Evolutionary conservation across 1,284 basidiomycete species (phyloP).

Genomic region (Puccinia novopanici): DNA sequence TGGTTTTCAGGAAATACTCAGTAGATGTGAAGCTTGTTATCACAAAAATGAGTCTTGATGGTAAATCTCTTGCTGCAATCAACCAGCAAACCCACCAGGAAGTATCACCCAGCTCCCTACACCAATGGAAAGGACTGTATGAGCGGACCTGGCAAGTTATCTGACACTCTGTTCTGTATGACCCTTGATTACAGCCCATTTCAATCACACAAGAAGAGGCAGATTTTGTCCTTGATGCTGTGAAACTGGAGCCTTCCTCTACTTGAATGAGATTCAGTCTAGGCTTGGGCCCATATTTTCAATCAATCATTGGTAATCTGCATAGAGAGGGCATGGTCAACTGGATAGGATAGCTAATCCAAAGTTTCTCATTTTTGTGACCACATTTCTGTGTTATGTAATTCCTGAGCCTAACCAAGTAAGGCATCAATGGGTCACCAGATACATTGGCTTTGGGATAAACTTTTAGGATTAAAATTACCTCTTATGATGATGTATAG

Average conservation of each 20-base stretch:
- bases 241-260: background rate
- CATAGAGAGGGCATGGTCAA: background rate
- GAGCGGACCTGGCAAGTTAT: background rate
- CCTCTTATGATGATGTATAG: background rate
- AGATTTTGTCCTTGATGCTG: background rate
- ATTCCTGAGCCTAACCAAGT: background rate
- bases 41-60: background rate
- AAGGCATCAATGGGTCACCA: background rate
- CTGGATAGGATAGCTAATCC: background rate
- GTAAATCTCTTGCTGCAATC: background rate
- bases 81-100: background rate
- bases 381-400: background rate
- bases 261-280: conserved; percentile 1
- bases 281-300: too few species aligned
- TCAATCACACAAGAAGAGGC: background rate
- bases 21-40: background rate
- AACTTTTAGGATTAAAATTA: background rate
- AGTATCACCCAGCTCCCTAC: background rate
- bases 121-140: background rate
- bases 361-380: background rate
- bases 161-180: background rate
- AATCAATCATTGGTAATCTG: background rate
- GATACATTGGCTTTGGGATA: background rate
- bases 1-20: background rate
- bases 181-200: background rate